phyloP scores from a whole-genome alignment of 1,284 basidiomycete species.

The Coriolopsis trogii region DNA sequence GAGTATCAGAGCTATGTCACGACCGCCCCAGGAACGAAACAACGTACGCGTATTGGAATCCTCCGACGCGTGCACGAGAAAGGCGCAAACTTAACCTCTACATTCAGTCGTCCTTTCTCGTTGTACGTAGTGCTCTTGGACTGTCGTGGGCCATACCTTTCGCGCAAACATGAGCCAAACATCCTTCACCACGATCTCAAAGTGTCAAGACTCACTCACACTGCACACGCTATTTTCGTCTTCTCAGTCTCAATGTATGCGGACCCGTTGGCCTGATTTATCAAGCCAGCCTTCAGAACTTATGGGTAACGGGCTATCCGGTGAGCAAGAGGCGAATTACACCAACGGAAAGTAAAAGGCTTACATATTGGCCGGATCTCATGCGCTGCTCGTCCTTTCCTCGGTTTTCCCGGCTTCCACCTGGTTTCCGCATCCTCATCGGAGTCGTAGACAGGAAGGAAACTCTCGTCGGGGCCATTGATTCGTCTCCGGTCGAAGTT shows the following conservation, averaged over 20 bases:
- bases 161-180: not conserved
- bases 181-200: not conserved
- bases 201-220: constrained; percentile 53
- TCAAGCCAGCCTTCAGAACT: constrained; percentile 87
- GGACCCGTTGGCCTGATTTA: constrained; percentile 92
- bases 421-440: constrained; percentile 37
- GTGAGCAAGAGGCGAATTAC: constrained; percentile 9
- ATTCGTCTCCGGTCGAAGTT: constrained; percentile 84
- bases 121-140: constrained; percentile 79
- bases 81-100: constrained; percentile 96
- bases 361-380: constrained; percentile 87
- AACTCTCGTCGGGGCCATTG: constrained; percentile 86
- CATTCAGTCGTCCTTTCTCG: constrained; percentile 87
- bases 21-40: constrained; percentile 1
- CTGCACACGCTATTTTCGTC: constrained; percentile 94
- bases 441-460: constrained; percentile 61
- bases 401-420: constrained; percentile 37
- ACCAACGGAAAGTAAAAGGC: constrained; percentile 31
- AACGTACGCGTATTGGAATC: constrained; percentile 83
- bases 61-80: constrained; percentile 82
- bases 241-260: constrained; percentile 91
- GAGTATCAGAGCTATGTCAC: too few species aligned
- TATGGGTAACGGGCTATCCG: constrained; percentile 34
- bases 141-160: constrained; percentile 94
- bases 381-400: constrained; percentile 53